Conservation (phyloP, 805 yeast species). For the Candida sanyiensis region DNA sequence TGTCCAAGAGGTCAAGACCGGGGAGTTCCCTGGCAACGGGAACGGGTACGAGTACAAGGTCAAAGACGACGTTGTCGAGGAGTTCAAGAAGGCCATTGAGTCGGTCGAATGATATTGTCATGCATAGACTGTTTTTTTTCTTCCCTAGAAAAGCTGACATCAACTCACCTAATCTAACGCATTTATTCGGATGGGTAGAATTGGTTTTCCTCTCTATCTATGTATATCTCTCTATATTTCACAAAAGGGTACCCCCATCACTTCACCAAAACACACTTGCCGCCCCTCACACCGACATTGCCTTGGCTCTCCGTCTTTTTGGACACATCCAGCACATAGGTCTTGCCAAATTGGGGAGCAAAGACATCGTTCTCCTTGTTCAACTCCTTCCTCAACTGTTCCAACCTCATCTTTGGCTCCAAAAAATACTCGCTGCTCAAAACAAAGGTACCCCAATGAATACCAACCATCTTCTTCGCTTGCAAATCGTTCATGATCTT, state of each 20-base stretch:
- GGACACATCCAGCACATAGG: conserved; percentile 41
- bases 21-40: conserved; percentile 54
- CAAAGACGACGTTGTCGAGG: conserved; percentile 52
- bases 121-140: too few species aligned
- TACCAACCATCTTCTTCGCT: conserved; percentile 67
- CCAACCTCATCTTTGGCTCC: conserved; percentile 69
- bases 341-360: conserved; percentile 75
- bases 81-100: conserved; percentile 31
- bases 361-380: conserved; percentile 36
- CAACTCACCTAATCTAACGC: too few species aligned
- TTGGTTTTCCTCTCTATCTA: not conserved
- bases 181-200: too few species aligned
- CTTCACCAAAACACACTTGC: conserved; percentile 26
- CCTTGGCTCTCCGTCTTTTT: conserved; percentile 6
- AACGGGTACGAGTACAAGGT: conserved; percentile 59
- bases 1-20: conserved; percentile 49
- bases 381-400: conserved; percentile 39
- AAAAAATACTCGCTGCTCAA: conserved; percentile 81
- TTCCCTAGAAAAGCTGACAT: too few species aligned
- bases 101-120: too few species aligned
- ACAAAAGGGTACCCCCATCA: conserved; percentile 8
- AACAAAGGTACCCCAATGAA: conserved; percentile 96
- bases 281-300: conserved; percentile 23
- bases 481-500: conserved; percentile 58
- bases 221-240: too few species aligned